A percentile compares a stretch with the other conserved stretches of the same genome.
Evolutionary conservation across 1,139 yeast genomes (phyloP).

Genomic region (Kurtzmaniella quercitrusa): DNA sequence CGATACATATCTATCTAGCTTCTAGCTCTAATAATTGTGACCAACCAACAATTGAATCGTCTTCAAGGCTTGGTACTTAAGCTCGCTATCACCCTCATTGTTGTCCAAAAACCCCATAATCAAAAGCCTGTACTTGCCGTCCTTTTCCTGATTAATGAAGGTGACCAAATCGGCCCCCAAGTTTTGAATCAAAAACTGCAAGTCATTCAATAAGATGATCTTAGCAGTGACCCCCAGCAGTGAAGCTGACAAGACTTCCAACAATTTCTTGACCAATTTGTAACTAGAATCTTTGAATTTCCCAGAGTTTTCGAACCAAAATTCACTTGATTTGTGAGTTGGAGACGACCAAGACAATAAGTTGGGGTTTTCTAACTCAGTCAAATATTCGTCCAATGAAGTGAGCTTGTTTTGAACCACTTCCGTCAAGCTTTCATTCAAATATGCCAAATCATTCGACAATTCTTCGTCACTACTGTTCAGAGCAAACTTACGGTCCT

Average conservation of each 20-base stretch:
- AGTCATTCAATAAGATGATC: constrained; percentile 53
- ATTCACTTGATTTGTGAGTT: constrained; percentile 80
- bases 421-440: constrained; percentile 59
- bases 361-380: constrained; percentile 77
- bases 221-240: constrained; percentile 21
- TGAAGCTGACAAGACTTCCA: constrained; percentile 27
- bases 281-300: constrained; percentile 76
- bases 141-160: constrained; percentile 63
- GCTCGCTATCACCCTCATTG: constrained; percentile 68
- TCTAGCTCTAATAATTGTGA: constrained; percentile 32
- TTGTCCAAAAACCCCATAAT: constrained; percentile 82
- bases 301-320: constrained; percentile 81
- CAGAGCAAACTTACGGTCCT: constrained; percentile 82
- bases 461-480: constrained; percentile 77
- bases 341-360: constrained; percentile 83
- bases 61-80: constrained; percentile 90
- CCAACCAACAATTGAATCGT: constrained; percentile 92
- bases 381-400: constrained; percentile 86
- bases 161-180: constrained; percentile 62
- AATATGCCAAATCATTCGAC: constrained; percentile 59
- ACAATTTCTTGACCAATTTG: constrained; percentile 57
- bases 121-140: constrained; percentile 55
- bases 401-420: constrained; percentile 72
- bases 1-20: background rate
- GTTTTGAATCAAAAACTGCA: constrained; percentile 40